These are phyloP conservation scores for Daphne laureola DNA, from an alignment of 441 rosid genomes.

Conservation along the genomic window DNA sequence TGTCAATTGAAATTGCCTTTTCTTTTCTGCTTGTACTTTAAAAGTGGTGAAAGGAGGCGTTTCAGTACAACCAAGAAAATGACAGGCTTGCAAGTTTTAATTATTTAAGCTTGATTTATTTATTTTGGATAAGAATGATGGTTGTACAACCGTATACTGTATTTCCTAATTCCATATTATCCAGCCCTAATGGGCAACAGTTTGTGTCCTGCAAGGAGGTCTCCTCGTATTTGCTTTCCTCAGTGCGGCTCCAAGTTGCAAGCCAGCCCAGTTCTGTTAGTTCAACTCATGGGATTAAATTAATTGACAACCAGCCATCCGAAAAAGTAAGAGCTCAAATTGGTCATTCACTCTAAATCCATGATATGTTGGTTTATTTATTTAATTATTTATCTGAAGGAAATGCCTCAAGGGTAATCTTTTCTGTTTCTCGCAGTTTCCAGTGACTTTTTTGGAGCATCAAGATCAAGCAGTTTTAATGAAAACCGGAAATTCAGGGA, in stretches of 20 bases:
- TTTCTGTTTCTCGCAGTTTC: constrained; percentile 20
- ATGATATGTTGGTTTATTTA: too few species aligned
- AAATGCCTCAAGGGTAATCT: constrained; percentile 12
- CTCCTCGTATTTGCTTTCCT: constrained; percentile 29
- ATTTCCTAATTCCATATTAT: constrained; percentile 15
- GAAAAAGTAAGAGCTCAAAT: constrained; percentile 21
- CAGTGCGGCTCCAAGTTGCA: constrained; percentile 21
- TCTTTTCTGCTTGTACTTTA: background rate
- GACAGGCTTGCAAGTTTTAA: background rate
- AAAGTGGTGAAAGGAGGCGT: background rate
- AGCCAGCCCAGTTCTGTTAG: constrained; percentile 16
- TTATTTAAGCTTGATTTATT: constrained; percentile 5
- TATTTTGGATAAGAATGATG: background rate
- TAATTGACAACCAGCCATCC: constrained; percentile 12
- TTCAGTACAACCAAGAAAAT: background rate
- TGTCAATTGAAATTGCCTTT: background rate
- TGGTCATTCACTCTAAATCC: too few species aligned
- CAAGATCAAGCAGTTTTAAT: constrained; percentile 14
- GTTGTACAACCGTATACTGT: constrained; percentile 9
- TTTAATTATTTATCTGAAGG: background rate
- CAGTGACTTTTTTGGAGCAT: constrained; percentile 18
- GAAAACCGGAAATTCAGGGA: constrained; percentile 13
- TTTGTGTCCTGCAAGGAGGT: constrained; percentile 52
- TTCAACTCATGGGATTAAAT: constrained; percentile 12
- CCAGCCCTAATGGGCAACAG: constrained; percentile 50